phyloP scores from a whole-genome alignment of 164 flowering plant genomes.

The Paratinospora sagittata region DNA sequence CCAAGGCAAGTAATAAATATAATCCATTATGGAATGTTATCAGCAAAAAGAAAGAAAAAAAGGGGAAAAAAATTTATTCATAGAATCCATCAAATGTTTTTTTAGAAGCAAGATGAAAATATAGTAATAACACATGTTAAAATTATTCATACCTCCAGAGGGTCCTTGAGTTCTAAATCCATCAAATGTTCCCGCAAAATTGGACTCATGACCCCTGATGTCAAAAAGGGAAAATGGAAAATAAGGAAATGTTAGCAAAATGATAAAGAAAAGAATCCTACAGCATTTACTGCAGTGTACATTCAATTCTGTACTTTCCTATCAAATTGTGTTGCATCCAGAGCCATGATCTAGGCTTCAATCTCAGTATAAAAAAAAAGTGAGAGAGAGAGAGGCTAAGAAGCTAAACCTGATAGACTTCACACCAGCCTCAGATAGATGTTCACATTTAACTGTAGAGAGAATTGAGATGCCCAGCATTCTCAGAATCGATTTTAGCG shows the following conservation, averaged over 20 bases:
- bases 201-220: slow-evolving; percentile 35
- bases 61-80: neutral
- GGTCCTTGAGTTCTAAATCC: slow-evolving; percentile 33
- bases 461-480: slow-evolving; percentile 8
- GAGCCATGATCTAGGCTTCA: neutral
- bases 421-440: slow-evolving; percentile 71
- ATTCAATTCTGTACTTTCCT: neutral
- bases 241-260: neutral
- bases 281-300: neutral
- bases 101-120: too few relatives aligned
- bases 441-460: slow-evolving; percentile 67
- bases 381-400: neutral
- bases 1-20: neutral
- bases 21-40: neutral
- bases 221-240: neutral
- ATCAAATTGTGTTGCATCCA: neutral
- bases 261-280: neutral
- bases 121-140: neutral
- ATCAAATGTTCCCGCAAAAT: slow-evolving; percentile 38
- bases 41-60: neutral
- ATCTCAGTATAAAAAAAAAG: neutral
- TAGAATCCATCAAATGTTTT: too few relatives aligned
- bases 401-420: slow-evolving; percentile 38
- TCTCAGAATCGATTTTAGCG: neutral
- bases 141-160: slow-evolving; percentile 33